These are phyloP conservation scores for Solanum bukasovii DNA, from an alignment of 257 asterid genomes.

Conservation along the genomic window DNA sequence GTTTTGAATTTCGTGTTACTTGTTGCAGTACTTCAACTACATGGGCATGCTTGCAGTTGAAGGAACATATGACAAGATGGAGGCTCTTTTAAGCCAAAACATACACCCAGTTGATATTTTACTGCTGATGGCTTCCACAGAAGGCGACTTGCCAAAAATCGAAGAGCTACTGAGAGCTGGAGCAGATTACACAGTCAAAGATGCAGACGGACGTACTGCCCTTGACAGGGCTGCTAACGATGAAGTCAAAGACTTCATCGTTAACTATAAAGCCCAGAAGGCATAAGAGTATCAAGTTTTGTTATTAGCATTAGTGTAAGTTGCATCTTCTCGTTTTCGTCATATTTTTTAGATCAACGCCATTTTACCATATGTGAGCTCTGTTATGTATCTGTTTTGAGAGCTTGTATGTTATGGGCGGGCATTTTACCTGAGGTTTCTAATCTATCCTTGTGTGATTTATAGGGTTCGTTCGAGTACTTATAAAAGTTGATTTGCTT, in stretches of 20 bases:
- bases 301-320: not conserved
- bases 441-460: not conserved
- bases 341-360: not conserved
- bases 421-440: not conserved
- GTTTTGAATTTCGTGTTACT: not conserved
- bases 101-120: slow-evolving; percentile 88
- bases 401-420: not conserved
- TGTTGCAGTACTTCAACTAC: slow-evolving; percentile 74
- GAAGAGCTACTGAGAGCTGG: slow-evolving; percentile 88
- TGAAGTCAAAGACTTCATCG: slow-evolving; percentile 63
- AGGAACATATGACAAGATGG: slow-evolving; percentile 88
- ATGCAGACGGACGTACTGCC: slow-evolving; percentile 72
- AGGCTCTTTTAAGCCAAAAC: slow-evolving; percentile 67
- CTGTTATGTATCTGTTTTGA: not conserved
- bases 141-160: slow-evolving; percentile 77
- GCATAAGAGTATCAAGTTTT: slow-evolving; percentile 23
- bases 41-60: slow-evolving; percentile 99
- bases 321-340: not conserved
- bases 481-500: not conserved
- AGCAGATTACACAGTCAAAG: slow-evolving; percentile 71
- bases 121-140: slow-evolving; percentile 75
- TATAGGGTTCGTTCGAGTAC: not conserved
- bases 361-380: not conserved
- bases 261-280: slow-evolving; percentile 49
- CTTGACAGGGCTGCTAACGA: slow-evolving; percentile 62